phyloP scores from a whole-genome alignment of 2,329 filamentous ascomycete species.

The Fusarium kyushuense region DNA sequence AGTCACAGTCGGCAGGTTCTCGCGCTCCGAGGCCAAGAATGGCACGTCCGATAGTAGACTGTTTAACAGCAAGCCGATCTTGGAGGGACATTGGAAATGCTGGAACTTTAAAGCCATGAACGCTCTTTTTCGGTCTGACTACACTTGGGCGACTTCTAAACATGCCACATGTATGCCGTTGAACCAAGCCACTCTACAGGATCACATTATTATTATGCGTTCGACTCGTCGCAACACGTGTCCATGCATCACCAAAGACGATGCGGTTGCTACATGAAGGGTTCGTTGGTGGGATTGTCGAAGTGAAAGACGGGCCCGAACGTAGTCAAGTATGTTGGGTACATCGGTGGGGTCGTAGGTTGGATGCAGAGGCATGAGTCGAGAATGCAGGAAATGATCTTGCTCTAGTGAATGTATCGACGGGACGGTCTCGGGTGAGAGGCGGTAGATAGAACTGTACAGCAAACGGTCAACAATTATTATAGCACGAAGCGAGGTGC shows the following conservation, averaged over 20 bases:
- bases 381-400: neutral
- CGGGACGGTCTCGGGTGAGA: conserved; percentile 3
- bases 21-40: neutral
- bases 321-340: neutral
- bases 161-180: neutral
- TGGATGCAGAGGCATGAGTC: conserved; percentile 12
- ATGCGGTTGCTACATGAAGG: neutral
- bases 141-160: neutral
- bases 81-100: neutral
- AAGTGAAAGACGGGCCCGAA: neutral
- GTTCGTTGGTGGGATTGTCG: conserved; percentile 2
- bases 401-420: neutral
- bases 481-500: accelerated
- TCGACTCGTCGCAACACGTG: conserved; percentile 8
- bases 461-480: neutral
- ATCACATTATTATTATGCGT: neutral
- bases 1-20: neutral
- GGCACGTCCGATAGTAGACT: neutral
- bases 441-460: neutral
- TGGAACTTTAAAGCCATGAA: neutral
- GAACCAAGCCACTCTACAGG: conserved; percentile 3
- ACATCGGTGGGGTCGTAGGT: neutral
- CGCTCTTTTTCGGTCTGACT: no score
- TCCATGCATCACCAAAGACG: conserved; percentile 10
- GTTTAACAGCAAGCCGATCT: neutral